phyloP scores from a whole-genome alignment of 139 green algal species.

The Gonium pectorale region DNA sequence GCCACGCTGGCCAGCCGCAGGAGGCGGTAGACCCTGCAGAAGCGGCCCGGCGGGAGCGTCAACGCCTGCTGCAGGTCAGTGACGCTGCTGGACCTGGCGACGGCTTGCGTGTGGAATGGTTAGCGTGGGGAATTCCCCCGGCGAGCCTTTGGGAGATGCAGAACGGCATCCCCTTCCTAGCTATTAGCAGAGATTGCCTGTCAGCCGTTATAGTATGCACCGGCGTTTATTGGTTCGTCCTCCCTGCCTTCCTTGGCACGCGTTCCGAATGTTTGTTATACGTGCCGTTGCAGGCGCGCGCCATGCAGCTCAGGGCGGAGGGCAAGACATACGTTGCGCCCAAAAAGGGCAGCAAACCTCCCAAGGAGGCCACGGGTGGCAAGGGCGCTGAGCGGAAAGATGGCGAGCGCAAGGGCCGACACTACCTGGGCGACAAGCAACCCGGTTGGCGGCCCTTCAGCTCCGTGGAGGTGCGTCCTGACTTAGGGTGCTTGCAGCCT shows the following conservation, averaged over 20 bases:
- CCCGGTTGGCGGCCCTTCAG: constrained; percentile 49
- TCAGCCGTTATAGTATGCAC: too few relatives aligned
- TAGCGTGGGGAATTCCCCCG: too few relatives aligned
- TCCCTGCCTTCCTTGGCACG: background rate
- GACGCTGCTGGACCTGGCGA: too few relatives aligned
- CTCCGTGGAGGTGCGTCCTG: constrained; percentile 22
- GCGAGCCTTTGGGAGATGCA: too few relatives aligned
- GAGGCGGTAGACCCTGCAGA: constrained; percentile 32
- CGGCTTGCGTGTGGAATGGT: too few relatives aligned
- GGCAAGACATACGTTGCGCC: constrained; percentile 65
- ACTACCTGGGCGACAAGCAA: constrained; percentile 46
- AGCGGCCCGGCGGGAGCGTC: constrained; percentile 33
- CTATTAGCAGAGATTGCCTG: too few relatives aligned
- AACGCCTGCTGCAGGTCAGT: constrained; percentile 53
- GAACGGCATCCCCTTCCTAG: too few relatives aligned
- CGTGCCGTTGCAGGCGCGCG: constrained; percentile 34
- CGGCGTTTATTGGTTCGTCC: background rate
- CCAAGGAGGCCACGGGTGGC: background rate
- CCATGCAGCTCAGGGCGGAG: constrained; percentile 53
- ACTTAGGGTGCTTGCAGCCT: too few relatives aligned
- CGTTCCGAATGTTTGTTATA: background rate
- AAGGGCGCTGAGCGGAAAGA: background rate
- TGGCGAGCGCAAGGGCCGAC: background rate
- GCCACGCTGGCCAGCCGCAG: background rate
- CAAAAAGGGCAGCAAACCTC: constrained; percentile 10